Base-by-base conservation (phyloP, 2,329 filamentous ascomycete genomes). In the Fusarium sublunatum region DNA sequence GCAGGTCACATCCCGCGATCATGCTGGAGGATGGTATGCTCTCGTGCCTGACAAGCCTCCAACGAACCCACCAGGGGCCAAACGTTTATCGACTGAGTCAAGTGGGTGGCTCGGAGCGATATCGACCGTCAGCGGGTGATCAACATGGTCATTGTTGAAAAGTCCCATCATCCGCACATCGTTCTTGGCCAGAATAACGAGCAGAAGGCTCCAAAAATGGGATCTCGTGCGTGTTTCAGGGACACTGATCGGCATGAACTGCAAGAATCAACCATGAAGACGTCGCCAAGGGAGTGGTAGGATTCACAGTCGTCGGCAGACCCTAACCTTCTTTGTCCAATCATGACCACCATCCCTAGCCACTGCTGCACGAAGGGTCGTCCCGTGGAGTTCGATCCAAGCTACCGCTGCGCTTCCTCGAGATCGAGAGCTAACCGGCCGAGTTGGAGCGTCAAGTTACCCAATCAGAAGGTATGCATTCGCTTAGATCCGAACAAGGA, bases 321-420 rank as follows among this genome's bases (percentile, higher is more conserved):
- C 38, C 42, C 49, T 49, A 52, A 42, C 62, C 32, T 3, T 40
- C 49, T 63, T 65, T 24, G 53, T 40, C 15, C 22, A 55, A 36
- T 47, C 15, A 49, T 40, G 29, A 32, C 31, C 51, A 43, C 25
- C 32, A 48, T 36, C 49, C 46, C 19, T 45, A 61, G 58, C 52
- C 54, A 58, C 58, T 49, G 32, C 54, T 70, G 66, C 68, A 69
- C 25, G 41, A 69, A 69, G 69, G 67, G 69, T 69, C 64, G 55
- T 64, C 49, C 64, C 58, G 52, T 38, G 44, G 43, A 57, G 59
- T 61, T 64, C 69, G 73, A 76, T 76, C 58, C 49, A 53, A 57
- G 56, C 72, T 73, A 75, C 54, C 25, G 40, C 58, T 65, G 71
- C 67, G 65, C 57, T 63, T 72, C 61, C 28, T 53, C 8, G 36